Conservation (phyloP, 2,329 filamentous ascomycete species). For the Septoria linicola region DNA sequence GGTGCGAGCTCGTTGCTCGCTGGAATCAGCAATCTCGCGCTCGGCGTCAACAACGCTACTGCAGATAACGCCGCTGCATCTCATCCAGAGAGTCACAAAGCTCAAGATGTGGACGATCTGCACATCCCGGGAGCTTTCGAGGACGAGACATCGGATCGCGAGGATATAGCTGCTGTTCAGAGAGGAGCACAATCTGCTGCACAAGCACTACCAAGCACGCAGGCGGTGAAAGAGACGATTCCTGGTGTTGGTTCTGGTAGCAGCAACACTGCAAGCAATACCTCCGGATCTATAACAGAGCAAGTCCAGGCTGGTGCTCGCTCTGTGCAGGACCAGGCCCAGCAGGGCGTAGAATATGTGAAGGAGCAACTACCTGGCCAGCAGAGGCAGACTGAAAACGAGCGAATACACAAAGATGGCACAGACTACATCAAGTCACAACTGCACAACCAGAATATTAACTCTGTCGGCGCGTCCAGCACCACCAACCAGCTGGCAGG, state of each 20-base stretch:
- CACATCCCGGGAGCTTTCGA: slow-evolving; percentile 18
- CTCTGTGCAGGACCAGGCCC: neutral
- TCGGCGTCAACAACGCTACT: slow-evolving; percentile 3
- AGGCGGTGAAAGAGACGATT: slow-evolving; percentile 9
- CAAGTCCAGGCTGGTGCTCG: neutral
- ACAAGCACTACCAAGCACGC: slow-evolving; percentile 2
- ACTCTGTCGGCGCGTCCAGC: neutral
- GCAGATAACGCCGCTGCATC: slow-evolving; percentile 5
- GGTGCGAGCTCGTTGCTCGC: slow-evolving; percentile 14
- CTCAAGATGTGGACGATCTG: slow-evolving; percentile 13
- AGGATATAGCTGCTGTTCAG: slow-evolving; percentile 3
- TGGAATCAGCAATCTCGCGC: slow-evolving; percentile 15
- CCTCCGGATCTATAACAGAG: neutral
- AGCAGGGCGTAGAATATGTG: slow-evolving; percentile 1
- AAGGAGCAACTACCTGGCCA: slow-evolving; percentile 1
- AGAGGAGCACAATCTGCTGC: slow-evolving; percentile 8
- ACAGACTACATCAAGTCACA: slow-evolving; percentile 11
- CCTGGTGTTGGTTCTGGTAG: neutral
- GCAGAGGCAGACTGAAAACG: neutral
- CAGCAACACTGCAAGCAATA: neutral
- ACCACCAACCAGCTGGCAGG: slow-evolving; percentile 2
- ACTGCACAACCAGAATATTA: neutral
- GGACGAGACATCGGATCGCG: slow-evolving; percentile 4
- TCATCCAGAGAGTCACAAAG: slow-evolving; percentile 18
- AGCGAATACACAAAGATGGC: slow-evolving; percentile 11